Conservation (phyloP, 805 yeast genomes). For the Myxozyma neglecta region DNA sequence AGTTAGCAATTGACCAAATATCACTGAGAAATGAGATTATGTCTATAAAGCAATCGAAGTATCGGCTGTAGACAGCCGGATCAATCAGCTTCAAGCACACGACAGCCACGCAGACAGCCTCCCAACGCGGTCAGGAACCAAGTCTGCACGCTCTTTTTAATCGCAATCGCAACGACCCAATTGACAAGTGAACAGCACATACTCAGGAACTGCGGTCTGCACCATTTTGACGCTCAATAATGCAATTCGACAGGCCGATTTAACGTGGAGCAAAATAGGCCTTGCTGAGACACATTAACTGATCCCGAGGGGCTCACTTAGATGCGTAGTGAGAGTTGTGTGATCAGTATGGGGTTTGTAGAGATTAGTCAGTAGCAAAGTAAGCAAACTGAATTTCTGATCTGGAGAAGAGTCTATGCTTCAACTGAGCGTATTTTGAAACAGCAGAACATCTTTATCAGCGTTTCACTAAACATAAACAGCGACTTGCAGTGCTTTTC, state of each 20-base stretch:
- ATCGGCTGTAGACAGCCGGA: no score
- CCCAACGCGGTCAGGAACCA: no score
- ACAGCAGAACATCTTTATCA: no score
- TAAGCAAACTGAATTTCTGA: neutral
- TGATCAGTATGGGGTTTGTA: neutral
- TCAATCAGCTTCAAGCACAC: no score
- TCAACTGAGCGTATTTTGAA: no score
- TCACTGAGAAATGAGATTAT: no score
- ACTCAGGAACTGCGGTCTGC: constrained; percentile 13
- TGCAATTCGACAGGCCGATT: neutral
- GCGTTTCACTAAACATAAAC: no score
- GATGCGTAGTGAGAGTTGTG: neutral
- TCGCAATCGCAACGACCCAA: neutral
- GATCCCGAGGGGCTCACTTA: neutral
- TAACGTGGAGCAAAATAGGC: neutral
- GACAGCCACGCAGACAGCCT: no score
- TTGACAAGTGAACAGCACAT: neutral
- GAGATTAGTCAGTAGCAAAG: neutral
- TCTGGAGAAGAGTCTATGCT: neutral
- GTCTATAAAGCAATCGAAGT: no score
- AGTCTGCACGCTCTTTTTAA: neutral
- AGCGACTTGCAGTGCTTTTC: no score
- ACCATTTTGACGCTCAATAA: neutral
- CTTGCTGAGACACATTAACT: neutral
- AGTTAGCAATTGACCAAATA: neutral